These are phyloP conservation scores for Saturnispora dispora DNA, from an alignment of 805 yeast genomes.

Conservation along the genomic window DNA sequence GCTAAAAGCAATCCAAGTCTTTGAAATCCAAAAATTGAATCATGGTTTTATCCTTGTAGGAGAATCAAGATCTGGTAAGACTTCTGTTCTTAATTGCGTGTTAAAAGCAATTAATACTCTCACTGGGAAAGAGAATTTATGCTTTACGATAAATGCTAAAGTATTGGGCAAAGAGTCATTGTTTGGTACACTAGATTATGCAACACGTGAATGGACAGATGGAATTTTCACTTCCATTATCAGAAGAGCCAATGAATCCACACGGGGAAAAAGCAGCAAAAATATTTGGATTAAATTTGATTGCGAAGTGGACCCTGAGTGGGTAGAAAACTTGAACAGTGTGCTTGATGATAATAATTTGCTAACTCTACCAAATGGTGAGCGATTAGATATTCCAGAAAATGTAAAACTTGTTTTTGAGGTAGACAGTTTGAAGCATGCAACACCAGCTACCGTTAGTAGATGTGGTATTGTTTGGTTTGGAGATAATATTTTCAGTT, in stretches of 20 bases:
- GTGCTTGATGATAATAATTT: slow-evolving; percentile 81
- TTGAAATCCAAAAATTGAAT: slow-evolving; percentile 50
- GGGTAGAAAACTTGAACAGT: slow-evolving; percentile 88
- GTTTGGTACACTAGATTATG: slow-evolving; percentile 61
- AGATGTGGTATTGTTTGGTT: slow-evolving; percentile 87
- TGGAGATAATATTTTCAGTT: slow-evolving; percentile 26
- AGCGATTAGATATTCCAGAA: slow-evolving; percentile 57
- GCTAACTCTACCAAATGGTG: slow-evolving; percentile 84
- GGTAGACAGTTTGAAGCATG: slow-evolving; percentile 50
- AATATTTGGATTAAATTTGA: slow-evolving; percentile 77
- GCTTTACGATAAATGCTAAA: slow-evolving; percentile 61
- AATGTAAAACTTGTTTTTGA: slow-evolving; percentile 69
- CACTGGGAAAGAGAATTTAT: slow-evolving; percentile 28
- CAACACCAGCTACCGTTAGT: slow-evolving; percentile 88
- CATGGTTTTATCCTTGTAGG: slow-evolving; percentile 84
- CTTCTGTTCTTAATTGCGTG: slow-evolving; percentile 42
- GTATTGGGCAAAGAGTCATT: slow-evolving; percentile 55
- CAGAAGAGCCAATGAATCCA: slow-evolving; percentile 45
- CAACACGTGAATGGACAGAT: slow-evolving; percentile 89
- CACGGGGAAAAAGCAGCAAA: slow-evolving; percentile 48
- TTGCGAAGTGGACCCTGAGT: slow-evolving; percentile 87
- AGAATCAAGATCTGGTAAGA: slow-evolving; percentile 64
- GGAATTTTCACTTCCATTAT: slow-evolving; percentile 68
- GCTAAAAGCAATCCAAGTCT: slow-evolving; percentile 50
- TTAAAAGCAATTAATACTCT: slow-evolving; percentile 33